phyloP scores from a whole-genome alignment of 1,284 basidiomycete genomes.

The Cutaneotrichosporon sp. region DNA sequence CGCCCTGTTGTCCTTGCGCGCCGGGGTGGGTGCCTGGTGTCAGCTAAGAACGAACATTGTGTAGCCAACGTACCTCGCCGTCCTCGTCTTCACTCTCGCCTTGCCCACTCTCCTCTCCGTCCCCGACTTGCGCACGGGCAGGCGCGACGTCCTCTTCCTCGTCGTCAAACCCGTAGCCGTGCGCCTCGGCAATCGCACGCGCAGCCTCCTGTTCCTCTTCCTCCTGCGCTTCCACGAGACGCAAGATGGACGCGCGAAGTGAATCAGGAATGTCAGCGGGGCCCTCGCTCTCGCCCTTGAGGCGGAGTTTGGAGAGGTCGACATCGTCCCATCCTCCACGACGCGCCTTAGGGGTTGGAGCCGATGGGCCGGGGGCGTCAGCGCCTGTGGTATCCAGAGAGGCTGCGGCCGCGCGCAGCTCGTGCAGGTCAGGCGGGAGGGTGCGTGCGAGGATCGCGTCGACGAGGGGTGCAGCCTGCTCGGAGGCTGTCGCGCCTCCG shows the following conservation, averaged over 20 bases:
- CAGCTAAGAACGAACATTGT: not conserved
- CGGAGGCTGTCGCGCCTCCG: constrained; percentile 26
- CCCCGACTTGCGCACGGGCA: not conserved
- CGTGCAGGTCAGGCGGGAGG: constrained; percentile 41
- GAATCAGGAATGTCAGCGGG: constrained; percentile 62
- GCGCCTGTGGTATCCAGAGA: constrained; percentile 3
- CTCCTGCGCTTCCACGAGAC: constrained; percentile 67
- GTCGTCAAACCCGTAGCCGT: constrained; percentile 45
- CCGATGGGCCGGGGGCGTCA: not conserved
- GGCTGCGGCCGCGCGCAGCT: constrained; percentile 32
- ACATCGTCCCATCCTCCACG: constrained; percentile 58
- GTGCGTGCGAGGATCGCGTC: constrained; percentile 44
- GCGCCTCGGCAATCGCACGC: constrained; percentile 48
- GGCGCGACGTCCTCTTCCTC: constrained; percentile 41
- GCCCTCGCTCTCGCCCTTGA: constrained; percentile 56
- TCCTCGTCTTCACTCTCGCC: constrained; percentile 28
- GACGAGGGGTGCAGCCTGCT: constrained; percentile 43
- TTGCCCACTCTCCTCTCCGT: constrained; percentile 55
- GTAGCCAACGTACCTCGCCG: constrained; percentile 9
- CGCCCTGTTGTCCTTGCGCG: constrained; percentile 3
- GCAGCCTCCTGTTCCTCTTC: constrained; percentile 67
- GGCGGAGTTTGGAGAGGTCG: constrained; percentile 61
- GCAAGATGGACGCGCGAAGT: constrained; percentile 75
- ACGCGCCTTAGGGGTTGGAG: not conserved
- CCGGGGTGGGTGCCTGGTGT: not conserved